Percentiles rank a stretch among this genome's conserved stretches.
These are phyloP conservation scores for Hypoxylon intermedium DNA, from an alignment of 495 filamentous ascomycete genomes.

Conservation along the genomic window DNA sequence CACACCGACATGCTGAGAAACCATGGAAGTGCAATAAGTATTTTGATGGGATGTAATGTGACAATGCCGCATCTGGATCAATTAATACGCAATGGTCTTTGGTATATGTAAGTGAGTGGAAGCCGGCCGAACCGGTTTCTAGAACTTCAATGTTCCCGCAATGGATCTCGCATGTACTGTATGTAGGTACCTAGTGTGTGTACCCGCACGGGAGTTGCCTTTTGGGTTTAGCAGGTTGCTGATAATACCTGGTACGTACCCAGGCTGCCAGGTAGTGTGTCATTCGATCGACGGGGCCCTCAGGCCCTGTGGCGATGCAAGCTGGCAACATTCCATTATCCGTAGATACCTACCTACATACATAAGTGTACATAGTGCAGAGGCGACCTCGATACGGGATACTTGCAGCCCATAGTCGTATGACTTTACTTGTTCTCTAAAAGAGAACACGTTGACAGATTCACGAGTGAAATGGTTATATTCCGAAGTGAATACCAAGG, in stretches of 20 bases:
- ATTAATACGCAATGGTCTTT: not conserved
- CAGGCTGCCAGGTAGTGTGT: constrained; percentile 4
- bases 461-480: constrained; percentile 2
- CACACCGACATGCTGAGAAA: not conserved
- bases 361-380: too few relatives aligned
- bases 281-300: constrained; percentile 21
- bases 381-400: not conserved
- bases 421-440: constrained; percentile 28
- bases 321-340: constrained; percentile 40
- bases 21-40: not conserved
- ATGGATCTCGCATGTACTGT: too few relatives aligned
- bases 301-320: constrained; percentile 32
- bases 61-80: not conserved
- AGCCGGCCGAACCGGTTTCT: constrained; percentile 11
- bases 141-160: constrained; percentile 30
- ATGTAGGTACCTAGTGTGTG: too few relatives aligned
- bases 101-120: not conserved
- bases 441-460: constrained; percentile 36
- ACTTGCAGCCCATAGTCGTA: constrained; percentile 34
- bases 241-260: constrained; percentile 2
- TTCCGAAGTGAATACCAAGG: too few relatives aligned
- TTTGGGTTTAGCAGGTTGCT: constrained; percentile 18
- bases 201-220: constrained; percentile 24
- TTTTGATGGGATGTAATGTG: not conserved
- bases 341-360: too few relatives aligned